Conservation (phyloP, 129 eudicot genomes). For the Lonicera japonica region DNA sequence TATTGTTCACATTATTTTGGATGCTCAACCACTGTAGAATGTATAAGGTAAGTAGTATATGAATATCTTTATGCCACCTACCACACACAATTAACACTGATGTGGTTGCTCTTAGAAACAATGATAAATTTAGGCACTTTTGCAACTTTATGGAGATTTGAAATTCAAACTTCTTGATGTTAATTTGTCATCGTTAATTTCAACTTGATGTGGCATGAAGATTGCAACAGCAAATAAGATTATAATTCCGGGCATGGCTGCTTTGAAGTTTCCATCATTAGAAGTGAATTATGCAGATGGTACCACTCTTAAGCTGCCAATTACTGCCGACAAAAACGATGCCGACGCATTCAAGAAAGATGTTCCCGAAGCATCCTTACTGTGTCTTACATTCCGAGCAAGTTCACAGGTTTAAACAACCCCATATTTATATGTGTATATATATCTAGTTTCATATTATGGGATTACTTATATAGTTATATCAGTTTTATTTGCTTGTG, state of each 20-base stretch:
- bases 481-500: background rate
- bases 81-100: too few relatives aligned
- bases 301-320: constrained; percentile 54
- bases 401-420: constrained; percentile 63
- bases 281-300: constrained; percentile 71
- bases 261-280: constrained; percentile 70
- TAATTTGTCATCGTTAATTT: constrained; percentile 3
- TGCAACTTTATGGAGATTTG: background rate
- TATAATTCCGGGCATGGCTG: constrained; percentile 64
- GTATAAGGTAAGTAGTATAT: too few relatives aligned
- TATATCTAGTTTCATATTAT: background rate
- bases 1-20: too few relatives aligned
- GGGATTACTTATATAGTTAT: background rate
- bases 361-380: constrained; percentile 52
- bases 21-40: too few relatives aligned
- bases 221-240: constrained; percentile 67
- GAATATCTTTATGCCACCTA: too few relatives aligned
- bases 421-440: background rate
- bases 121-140: too few relatives aligned
- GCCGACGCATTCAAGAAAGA: constrained; percentile 20
- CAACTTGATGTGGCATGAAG: constrained; percentile 28
- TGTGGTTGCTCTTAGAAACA: too few relatives aligned
- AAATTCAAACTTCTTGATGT: background rate
- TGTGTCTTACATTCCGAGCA: constrained; percentile 87
- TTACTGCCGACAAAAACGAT: constrained; percentile 31